A percentile compares a stretch with the other conserved stretches of the same genome.
These are phyloP conservation scores for Elongisporangium anandrum DNA, from an alignment of 352 stramenopile species.

Conservation along the genomic window DNA sequence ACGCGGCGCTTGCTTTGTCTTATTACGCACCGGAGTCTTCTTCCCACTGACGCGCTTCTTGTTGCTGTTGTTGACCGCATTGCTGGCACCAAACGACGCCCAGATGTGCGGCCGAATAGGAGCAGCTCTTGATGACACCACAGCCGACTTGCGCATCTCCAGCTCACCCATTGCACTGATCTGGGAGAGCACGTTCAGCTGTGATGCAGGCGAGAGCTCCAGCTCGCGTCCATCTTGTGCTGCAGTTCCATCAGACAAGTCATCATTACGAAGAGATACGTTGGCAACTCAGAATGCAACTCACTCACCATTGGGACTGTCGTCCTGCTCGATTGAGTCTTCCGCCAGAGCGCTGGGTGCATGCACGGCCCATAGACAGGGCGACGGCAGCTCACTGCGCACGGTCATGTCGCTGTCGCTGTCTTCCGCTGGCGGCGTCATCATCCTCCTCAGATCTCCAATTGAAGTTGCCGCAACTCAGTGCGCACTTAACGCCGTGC, in stretches of 20 bases:
- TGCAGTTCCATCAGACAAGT: neutral
- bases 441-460: constrained; percentile 10
- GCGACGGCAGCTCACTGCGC: constrained; percentile 23
- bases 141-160: constrained; percentile 9
- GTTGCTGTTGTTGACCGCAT: constrained; percentile 3
- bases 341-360: neutral
- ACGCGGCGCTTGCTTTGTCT: neutral
- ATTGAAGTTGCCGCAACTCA: constrained; percentile 20
- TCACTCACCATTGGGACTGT: neutral
- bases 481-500: neutral
- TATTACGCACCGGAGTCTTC: neutral
- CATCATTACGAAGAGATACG: neutral
- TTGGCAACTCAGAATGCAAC: neutral
- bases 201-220: constrained; percentile 56
- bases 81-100: neutral
- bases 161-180: constrained; percentile 65
- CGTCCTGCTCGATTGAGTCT: neutral
- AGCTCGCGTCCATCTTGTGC: constrained; percentile 11
- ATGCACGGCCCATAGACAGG: constrained; percentile 14
- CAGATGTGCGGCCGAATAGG: neutral
- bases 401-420: constrained; percentile 37
- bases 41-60: neutral
- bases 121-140: neutral
- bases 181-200: constrained; percentile 70
- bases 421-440: neutral